Conservation (phyloP, 192 early-diverging fungal species). For the Umbelopsis sp. region DNA sequence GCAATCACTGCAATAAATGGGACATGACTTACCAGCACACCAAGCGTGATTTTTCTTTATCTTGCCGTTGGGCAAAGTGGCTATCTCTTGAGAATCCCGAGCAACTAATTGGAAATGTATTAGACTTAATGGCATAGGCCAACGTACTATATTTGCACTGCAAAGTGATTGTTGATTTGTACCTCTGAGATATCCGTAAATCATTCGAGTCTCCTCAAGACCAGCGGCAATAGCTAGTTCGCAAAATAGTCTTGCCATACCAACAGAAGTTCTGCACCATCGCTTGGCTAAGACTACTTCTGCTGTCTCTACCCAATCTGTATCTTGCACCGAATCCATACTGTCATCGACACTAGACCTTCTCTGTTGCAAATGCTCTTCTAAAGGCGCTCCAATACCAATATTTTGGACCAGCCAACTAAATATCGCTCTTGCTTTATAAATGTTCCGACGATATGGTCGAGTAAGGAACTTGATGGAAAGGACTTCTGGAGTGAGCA, state of each 20-base stretch:
- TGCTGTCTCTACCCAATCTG: constrained; percentile 34
- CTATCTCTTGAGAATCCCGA: constrained; percentile 19
- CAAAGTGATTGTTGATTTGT: neutral
- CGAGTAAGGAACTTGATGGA: constrained; percentile 67
- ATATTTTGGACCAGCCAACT: constrained; percentile 74
- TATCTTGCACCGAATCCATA: neutral
- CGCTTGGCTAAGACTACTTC: constrained; percentile 43
- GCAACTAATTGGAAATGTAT: neutral
- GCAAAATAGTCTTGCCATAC: constrained; percentile 53
- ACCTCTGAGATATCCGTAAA: constrained; percentile 51
- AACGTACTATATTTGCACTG: neutral
- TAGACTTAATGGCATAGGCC: too few species aligned
- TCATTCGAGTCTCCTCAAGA: constrained; percentile 45
- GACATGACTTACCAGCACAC: constrained; percentile 32
- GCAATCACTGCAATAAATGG: neutral
- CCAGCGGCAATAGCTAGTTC: constrained; percentile 57
- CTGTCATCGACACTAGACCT: neutral
- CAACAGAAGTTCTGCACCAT: constrained; percentile 44
- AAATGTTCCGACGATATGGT: constrained; percentile 62
- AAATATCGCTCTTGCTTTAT: constrained; percentile 67
- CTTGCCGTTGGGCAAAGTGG: constrained; percentile 19
- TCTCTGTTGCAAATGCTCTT: neutral
- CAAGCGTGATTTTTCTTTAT: constrained; percentile 40
- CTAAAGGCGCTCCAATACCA: constrained; percentile 23
- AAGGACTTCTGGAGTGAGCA: constrained; percentile 62